Conservation (phyloP, 371 early-diverging fungal species). For the Apophysomyces elegans region DNA sequence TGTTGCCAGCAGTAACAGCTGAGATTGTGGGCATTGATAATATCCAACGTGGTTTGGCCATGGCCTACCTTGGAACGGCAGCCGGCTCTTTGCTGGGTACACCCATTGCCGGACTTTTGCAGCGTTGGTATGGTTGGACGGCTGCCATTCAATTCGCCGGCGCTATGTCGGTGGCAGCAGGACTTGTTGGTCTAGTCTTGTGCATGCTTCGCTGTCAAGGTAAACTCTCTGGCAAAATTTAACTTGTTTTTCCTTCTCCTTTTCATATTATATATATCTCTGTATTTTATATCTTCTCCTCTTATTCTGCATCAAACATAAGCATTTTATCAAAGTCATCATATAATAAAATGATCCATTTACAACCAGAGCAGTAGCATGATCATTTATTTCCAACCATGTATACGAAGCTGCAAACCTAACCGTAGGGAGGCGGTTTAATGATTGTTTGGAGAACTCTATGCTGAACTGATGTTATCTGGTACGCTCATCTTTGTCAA, state of each 20-base stretch:
- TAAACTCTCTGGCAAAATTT: slow-evolving; percentile 17
- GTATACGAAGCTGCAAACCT: no score
- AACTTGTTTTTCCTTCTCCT: neutral
- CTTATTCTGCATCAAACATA: neutral
- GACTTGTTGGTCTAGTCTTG: slow-evolving; percentile 20
- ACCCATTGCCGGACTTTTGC: slow-evolving; percentile 51
- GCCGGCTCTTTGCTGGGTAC: slow-evolving; percentile 53
- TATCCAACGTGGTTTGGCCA: slow-evolving; percentile 45
- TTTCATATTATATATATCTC: neutral
- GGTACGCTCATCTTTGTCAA: no score
- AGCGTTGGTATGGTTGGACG: slow-evolving; percentile 41
- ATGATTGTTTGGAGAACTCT: no score
- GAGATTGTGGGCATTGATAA: slow-evolving; percentile 51
- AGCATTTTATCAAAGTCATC: neutral
- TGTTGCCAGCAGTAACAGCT: slow-evolving; percentile 52
- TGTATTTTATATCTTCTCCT: slow-evolving; percentile 11
- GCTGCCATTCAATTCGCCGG: slow-evolving; percentile 61
- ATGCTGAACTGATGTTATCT: no score
- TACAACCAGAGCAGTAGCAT: no score
- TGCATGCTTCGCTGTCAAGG: slow-evolving; percentile 17
- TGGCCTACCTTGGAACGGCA: slow-evolving; percentile 44
- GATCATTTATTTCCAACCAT: no score
- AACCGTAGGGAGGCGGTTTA: no score
- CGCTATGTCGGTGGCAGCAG: slow-evolving; percentile 40
- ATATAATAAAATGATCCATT: no score